Evolutionary conservation across 1,139 yeast genomes (phyloP), one percentile per base, ranked within the genome.

Genomic region (Yamadazyma jaroonii): DNA sequence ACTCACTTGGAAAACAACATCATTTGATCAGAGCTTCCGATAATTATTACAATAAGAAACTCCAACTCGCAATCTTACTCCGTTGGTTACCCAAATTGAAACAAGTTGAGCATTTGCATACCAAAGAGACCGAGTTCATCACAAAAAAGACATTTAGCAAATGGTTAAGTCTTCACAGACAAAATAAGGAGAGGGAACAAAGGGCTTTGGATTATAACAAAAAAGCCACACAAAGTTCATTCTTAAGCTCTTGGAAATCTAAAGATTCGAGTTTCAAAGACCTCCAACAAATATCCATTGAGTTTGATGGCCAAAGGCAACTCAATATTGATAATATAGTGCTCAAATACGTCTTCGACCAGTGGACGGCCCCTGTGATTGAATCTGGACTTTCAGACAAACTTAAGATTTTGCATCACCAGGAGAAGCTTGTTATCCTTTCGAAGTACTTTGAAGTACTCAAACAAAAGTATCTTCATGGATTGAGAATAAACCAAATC

Each of bases 21-120:
- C 37, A 33, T 20, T 36, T 46, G 10, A 38, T 29, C 3, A 6
- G 7, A 9, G 49, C 45, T 24, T 42, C 53, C 9, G 14, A 37
- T 10, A 33, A 22, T 11, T 50, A 48, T 34, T 35, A 47, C 34
- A 15, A 36, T 20, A 44, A 45, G 26, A 31, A 4, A 7, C 41
- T 6, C 39, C 38, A 27, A 45, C 42, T 3, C 40, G 43, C 11
- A 11, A 40, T 9, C 14, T 46, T 2, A 17, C 46, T 3, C 37
- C 40, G 40, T 10, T 48, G 51, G 50, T 22, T 39, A 9, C 31
- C 44, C 3, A 43, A 37, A 23, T 29, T 29, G 5, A 17, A 21
- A 15, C 24, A 20, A 6, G 10, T 36, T 2, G 21, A 23, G 3
- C 24, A 29, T 2, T 33, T 44, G 26, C 17, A 30, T 2, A 14